A percentile compares a stretch with the other conserved stretches of the same genome.
Evolutionary conservation across 768 basidiomycete genomes (phyloP).

Genomic region (Hygrocybe punicea): DNA sequence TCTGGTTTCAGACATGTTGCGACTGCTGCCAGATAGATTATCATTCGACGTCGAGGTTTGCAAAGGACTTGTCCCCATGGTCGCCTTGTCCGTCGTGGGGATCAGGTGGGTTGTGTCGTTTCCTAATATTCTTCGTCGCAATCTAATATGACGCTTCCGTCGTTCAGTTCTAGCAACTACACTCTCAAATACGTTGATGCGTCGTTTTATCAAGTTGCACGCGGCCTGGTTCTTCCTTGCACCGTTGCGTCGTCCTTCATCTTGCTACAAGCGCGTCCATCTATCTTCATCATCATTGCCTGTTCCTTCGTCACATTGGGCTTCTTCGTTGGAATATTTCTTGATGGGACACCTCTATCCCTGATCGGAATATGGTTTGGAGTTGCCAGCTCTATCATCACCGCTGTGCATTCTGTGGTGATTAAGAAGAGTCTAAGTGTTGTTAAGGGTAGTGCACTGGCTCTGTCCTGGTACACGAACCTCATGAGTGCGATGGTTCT

Average conservation of each 20-base stretch:
- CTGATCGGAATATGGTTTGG: conserved; percentile 74
- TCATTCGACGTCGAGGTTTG: conserved; percentile 61
- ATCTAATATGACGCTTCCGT: not conserved
- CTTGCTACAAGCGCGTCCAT: conserved; percentile 73
- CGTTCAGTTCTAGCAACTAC: conserved; percentile 78
- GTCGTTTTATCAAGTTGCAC: conserved; percentile 93
- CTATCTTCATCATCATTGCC: conserved; percentile 65
- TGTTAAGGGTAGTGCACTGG: conserved; percentile 79
- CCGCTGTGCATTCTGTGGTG: conserved; percentile 86
- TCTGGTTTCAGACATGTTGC: conserved; percentile 54
- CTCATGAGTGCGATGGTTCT: conserved; percentile 71
- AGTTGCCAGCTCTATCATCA: conserved; percentile 79
- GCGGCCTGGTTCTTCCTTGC: conserved; percentile 89
- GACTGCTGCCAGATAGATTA: conserved; percentile 64
- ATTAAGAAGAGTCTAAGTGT: conserved; percentile 83
- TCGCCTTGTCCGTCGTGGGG: conserved; percentile 75
- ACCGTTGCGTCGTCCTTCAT: conserved; percentile 86
- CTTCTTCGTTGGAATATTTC: conserved; percentile 87
- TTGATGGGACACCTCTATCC: conserved; percentile 61
- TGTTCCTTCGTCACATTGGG: conserved; percentile 83
- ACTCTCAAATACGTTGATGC: conserved; percentile 93
- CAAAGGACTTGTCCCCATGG: conserved; percentile 73
- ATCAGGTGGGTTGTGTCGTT: conserved; percentile 55
- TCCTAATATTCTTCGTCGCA: not conserved
- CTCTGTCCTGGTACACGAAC: conserved; percentile 92